phyloP scores from a whole-genome alignment of 805 yeast species.

The Trichomonascus vanleenenianus region DNA sequence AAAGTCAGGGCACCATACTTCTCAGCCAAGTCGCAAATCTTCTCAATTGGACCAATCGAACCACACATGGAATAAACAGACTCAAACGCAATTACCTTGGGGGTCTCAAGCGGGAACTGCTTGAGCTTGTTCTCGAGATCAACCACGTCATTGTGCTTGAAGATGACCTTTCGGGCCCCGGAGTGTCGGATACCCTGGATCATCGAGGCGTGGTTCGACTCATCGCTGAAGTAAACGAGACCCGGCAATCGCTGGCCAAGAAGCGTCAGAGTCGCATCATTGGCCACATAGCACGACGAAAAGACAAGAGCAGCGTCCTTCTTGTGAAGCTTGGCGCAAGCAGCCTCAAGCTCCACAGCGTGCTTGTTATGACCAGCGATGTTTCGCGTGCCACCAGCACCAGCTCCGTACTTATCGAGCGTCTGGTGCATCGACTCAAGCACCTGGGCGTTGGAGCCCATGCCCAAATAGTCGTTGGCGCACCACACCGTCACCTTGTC shows the following conservation, averaged over 20 bases:
- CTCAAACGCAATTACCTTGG: constrained; percentile 95
- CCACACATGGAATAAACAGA: constrained; percentile 99
- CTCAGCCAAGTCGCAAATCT: constrained; percentile 91
- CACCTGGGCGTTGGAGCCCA: constrained; percentile 77
- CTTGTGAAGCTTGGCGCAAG: constrained; percentile 82
- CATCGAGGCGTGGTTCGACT: constrained; percentile 95
- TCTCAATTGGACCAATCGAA: constrained; percentile 87
- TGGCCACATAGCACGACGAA: constrained; percentile 93
- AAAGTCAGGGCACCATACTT: constrained; percentile 96
- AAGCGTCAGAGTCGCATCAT: constrained; percentile 87
- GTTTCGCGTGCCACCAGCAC: constrained; percentile 99
- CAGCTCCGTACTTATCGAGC: constrained; percentile 87
- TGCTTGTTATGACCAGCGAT: constrained; percentile 95
- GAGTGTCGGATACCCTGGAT: constrained; percentile 92
- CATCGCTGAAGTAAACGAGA: constrained; percentile 88
- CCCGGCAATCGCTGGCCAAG: constrained; percentile 87
- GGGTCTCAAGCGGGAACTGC: constrained; percentile 74
- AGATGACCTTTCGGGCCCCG: constrained; percentile 77
- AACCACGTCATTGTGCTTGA: constrained; percentile 80
- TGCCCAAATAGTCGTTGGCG: constrained; percentile 93
- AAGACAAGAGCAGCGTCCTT: constrained; percentile 94
- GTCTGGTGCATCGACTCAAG: constrained; percentile 69
- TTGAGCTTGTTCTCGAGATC: constrained; percentile 77
- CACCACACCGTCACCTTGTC: constrained; percentile 99
- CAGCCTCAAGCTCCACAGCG: constrained; percentile 81